Conservation (phyloP, 805 yeast species). For the Debaryomyces hansenii region DNA sequence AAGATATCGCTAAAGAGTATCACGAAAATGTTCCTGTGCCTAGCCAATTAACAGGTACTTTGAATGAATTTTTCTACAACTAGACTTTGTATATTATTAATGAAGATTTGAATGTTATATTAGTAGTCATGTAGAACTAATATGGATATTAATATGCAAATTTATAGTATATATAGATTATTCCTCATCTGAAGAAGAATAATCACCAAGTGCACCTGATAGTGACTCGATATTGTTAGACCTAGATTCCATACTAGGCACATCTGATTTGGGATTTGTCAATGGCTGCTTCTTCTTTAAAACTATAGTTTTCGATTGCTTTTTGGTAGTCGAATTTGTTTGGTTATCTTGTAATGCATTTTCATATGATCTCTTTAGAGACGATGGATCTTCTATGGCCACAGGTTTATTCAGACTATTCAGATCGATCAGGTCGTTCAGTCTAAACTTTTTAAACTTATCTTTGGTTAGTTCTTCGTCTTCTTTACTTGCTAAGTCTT, state of each 20-base stretch:
- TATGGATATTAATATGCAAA: background rate
- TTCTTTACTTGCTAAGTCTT: slow-evolving; percentile 8
- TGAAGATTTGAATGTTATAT: background rate
- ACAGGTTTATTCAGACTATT: no score
- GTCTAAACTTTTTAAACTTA: slow-evolving; percentile 15
- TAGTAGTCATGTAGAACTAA: background rate
- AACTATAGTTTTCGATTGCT: background rate
- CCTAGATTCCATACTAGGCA: background rate
- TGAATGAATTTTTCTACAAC: slow-evolving; percentile 30
- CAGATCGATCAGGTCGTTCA: background rate
- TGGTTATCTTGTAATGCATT: background rate
- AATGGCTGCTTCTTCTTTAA: background rate
- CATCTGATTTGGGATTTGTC: no score
- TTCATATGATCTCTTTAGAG: background rate
- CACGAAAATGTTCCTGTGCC: slow-evolving; percentile 37
- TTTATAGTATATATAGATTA: slow-evolving; percentile 1
- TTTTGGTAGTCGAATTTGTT: background rate
- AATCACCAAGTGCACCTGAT: slow-evolving; percentile 1
- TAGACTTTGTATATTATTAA: slow-evolving; percentile 2
- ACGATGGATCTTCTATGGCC: background rate
- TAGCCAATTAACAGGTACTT: slow-evolving; percentile 27
- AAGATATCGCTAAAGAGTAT: slow-evolving; percentile 28
- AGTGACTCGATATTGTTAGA: background rate
- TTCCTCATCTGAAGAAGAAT: slow-evolving; percentile 9
- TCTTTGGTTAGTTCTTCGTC: slow-evolving; percentile 16